phyloP scores from a whole-genome alignment of 129 eudicot species.

The Centella asiatica region DNA sequence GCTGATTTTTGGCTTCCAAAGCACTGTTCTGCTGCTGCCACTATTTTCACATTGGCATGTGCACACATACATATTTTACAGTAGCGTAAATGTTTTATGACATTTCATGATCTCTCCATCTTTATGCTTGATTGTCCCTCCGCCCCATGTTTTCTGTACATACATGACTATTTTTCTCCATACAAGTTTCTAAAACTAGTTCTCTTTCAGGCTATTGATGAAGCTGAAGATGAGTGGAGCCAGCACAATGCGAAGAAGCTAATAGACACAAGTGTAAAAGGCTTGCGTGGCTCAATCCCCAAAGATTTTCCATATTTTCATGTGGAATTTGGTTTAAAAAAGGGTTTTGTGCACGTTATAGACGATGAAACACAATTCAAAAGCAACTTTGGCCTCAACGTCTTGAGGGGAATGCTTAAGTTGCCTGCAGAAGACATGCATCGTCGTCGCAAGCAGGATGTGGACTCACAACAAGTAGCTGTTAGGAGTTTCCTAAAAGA shows the following conservation, averaged over 20 bases:
- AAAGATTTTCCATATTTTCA: conserved; percentile 84
- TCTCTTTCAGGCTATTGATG: conserved; percentile 77
- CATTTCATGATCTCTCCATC: too few species aligned
- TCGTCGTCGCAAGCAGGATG: conserved; percentile 49
- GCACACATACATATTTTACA: too few species aligned
- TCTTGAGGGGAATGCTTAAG: conserved; percentile 71
- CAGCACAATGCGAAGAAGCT: conserved; percentile 87
- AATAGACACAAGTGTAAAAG: conserved; percentile 85
- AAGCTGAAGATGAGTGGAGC: conserved; percentile 97
- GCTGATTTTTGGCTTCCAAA: too few species aligned
- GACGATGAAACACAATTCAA: conserved; percentile 74
- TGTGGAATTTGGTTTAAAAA: conserved; percentile 82
- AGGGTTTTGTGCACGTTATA: conserved; percentile 84
- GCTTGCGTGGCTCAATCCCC: conserved; percentile 70
- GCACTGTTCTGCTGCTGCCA: too few species aligned
- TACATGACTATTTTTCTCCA: not conserved
- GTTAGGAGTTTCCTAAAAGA: conserved; percentile 46
- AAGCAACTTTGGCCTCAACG: conserved; percentile 70
- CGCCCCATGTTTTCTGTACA: not conserved
- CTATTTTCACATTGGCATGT: too few species aligned
- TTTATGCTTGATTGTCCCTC: too few species aligned
- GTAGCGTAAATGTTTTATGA: too few species aligned
- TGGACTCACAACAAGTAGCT: conserved; percentile 60
- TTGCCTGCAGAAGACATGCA: conserved; percentile 86
- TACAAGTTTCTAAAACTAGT: not conserved